Conservation (phyloP, 2,329 filamentous ascomycete species). For the Fusarium compactum region DNA sequence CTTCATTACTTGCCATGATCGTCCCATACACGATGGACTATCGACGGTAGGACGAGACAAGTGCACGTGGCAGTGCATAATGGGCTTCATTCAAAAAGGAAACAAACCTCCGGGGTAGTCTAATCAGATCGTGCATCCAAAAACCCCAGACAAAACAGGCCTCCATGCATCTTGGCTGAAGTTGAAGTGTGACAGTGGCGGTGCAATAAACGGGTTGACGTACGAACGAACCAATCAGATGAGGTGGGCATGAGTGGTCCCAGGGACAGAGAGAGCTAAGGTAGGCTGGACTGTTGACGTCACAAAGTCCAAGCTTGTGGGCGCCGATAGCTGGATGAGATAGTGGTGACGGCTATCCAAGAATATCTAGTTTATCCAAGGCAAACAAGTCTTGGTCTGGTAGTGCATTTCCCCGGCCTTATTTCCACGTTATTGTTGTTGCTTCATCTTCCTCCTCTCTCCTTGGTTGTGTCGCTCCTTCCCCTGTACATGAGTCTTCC, state of each 20-base stretch:
- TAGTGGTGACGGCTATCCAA: conserved; percentile 26
- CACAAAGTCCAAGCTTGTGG: conserved; percentile 15
- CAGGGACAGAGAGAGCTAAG: conserved; percentile 27
- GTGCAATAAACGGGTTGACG: background rate
- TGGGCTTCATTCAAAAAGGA: conserved; percentile 6
- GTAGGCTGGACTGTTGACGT: conserved; percentile 33
- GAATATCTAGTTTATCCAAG: background rate
- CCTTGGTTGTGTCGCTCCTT: background rate
- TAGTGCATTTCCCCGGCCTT: conserved; percentile 19
- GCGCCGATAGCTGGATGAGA: conserved; percentile 27
- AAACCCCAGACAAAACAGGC: background rate
- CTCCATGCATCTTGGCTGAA: conserved; percentile 9
- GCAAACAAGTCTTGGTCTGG: background rate
- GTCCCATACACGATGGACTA: background rate
- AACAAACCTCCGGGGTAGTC: conserved; percentile 6
- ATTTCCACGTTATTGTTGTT: conserved; percentile 13
- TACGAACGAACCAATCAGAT: conserved; percentile 17
- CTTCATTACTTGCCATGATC: background rate
- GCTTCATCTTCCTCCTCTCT: background rate
- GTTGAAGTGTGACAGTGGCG: conserved; percentile 12
- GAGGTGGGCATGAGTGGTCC: conserved; percentile 21
- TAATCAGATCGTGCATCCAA: background rate
- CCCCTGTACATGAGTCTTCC: conserved; percentile 1
- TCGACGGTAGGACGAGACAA: background rate
- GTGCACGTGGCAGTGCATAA: conserved; percentile 8